These are phyloP conservation scores for Hansenula lynferdii DNA, from an alignment of 1,139 yeast species.

Conservation along the genomic window DNA sequence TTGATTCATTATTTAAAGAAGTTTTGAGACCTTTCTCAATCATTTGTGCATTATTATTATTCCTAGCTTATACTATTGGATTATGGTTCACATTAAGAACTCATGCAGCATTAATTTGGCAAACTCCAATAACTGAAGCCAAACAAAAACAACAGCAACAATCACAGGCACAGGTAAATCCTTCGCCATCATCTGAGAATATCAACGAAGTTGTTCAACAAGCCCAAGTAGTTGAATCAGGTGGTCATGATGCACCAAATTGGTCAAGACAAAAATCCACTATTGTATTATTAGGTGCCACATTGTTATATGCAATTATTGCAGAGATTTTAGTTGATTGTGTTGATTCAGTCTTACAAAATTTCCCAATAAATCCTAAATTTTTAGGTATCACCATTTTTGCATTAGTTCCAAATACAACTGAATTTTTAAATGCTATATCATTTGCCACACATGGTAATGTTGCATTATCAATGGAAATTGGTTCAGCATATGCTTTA, in stretches of 20 bases:
- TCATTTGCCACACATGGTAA: constrained; percentile 96
- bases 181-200: constrained; percentile 17
- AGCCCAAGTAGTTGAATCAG: constrained; percentile 34
- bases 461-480: constrained; percentile 94
- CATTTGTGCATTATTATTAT: constrained; percentile 74
- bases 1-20: constrained; percentile 52
- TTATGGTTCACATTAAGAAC: constrained; percentile 90
- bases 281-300: constrained; percentile 78
- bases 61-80: constrained; percentile 86
- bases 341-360: constrained; percentile 80
- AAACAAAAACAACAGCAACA: constrained; percentile 17
- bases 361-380: constrained; percentile 80
- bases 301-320: constrained; percentile 82
- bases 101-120: constrained; percentile 97
- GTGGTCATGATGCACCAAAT: constrained; percentile 96
- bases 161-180: constrained; percentile 11
- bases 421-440: constrained; percentile 95
- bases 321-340: constrained; percentile 95
- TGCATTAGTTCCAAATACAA: constrained; percentile 94
- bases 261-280: constrained; percentile 91
- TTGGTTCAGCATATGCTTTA: constrained; percentile 95
- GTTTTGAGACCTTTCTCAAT: constrained; percentile 79
- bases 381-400: constrained; percentile 90
- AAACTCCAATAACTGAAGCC: constrained; percentile 44
- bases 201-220: constrained; percentile 9